Evolutionary conservation across 257 asterid genomes (phyloP).

Genomic region (Solanum rostratum): DNA sequence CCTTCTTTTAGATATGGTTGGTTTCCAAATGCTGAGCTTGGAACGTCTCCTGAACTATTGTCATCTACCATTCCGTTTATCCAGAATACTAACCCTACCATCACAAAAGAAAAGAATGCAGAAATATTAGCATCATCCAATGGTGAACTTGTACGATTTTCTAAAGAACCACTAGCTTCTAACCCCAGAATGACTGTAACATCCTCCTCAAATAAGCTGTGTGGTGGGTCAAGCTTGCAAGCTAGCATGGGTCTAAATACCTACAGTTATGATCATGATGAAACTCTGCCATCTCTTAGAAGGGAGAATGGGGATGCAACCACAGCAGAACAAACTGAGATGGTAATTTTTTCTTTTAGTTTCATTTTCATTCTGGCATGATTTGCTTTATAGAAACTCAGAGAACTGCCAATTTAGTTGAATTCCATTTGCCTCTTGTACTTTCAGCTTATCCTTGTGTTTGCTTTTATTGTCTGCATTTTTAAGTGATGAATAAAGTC

Average conservation of each 20-base stretch:
- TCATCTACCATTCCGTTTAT: slow-evolving; percentile 20
- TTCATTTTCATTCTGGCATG: slow-evolving; percentile 1
- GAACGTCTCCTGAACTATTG: slow-evolving; percentile 30
- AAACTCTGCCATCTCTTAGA: slow-evolving; percentile 10
- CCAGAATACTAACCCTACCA: slow-evolving; percentile 15
- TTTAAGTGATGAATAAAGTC: neutral
- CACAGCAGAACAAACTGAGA: slow-evolving; percentile 27
- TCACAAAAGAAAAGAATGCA: slow-evolving; percentile 16
- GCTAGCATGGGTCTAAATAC: slow-evolving; percentile 18
- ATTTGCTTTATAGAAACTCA: neutral
- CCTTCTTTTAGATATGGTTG: slow-evolving; percentile 70
- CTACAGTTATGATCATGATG: slow-evolving; percentile 16
- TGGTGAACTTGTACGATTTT: slow-evolving; percentile 12
- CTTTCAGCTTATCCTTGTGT: neutral
- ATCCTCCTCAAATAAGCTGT: slow-evolving; percentile 22
- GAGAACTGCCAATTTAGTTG: neutral
- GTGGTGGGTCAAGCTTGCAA: slow-evolving; percentile 13
- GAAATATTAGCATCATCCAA: slow-evolving; percentile 6
- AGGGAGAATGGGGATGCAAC: slow-evolving; percentile 23
- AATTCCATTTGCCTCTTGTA: neutral
- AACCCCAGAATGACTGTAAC: slow-evolving; percentile 11
- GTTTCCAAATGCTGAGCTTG: slow-evolving; percentile 59
- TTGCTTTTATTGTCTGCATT: neutral
- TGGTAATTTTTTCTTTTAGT: slow-evolving; percentile 25
- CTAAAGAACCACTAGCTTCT: slow-evolving; percentile 16